Conservation (phyloP, 2,329 filamentous ascomycete species). For the Nemania abortiva region DNA sequence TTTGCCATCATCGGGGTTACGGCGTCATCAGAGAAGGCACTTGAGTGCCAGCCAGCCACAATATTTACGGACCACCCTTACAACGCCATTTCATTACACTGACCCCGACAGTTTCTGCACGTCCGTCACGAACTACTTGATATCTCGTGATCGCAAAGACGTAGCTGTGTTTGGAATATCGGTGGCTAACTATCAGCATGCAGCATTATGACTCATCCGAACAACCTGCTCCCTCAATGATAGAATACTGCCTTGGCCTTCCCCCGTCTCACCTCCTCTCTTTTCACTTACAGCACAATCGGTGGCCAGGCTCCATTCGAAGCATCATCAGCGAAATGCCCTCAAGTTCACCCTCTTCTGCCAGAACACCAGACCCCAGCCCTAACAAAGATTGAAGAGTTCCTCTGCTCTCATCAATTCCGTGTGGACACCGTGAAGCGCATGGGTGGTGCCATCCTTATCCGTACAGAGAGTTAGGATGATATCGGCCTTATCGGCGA, state of each 20-base stretch:
- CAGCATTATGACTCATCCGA: neutral
- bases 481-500: slow-evolving; percentile 65
- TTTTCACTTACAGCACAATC: neutral
- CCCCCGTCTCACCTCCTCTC: neutral
- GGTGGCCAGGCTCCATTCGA: slow-evolving; percentile 45
- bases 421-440: slow-evolving; percentile 51
- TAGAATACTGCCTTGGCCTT: neutral
- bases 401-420: slow-evolving; percentile 50
- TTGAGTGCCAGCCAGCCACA: neutral
- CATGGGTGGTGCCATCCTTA: slow-evolving; percentile 62
- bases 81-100: neutral
- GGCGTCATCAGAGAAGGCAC: neutral
- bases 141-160: neutral
- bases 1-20: neutral
- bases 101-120: neutral
- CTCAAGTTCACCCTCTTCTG: slow-evolving; percentile 52
- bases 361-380: slow-evolving; percentile 45
- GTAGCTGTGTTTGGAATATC: neutral
- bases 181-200: neutral
- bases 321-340: slow-evolving; percentile 46
- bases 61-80: neutral
- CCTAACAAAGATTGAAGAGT: slow-evolving; percentile 51
- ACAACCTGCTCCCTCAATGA: neutral
- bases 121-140: neutral
- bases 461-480: slow-evolving; percentile 68